Evolutionary conservation across 768 basidiomycete species (phyloP), one percentile per base, ranked within the genome.

Genomic region (Kwoniella dendrophila): DNA sequence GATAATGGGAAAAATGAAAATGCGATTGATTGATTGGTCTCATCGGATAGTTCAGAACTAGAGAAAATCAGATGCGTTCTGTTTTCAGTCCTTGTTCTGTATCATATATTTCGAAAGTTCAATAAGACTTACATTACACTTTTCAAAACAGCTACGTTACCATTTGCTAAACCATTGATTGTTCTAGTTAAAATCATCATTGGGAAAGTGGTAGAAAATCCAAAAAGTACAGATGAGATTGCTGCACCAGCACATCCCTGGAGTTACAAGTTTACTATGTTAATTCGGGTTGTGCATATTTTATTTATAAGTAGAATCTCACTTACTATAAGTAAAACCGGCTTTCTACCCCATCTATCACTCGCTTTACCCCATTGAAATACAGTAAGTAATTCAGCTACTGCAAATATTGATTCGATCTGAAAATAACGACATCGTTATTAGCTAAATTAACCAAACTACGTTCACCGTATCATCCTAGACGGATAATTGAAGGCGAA

Each of bases 1-100:
- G 64, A 69, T 20, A 74, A 34, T 11, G 72, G 72, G 70, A 74
- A 74, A 56, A 71, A 65, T 27, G 70, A 70, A 55, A 74, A 69
- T 8, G 72, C 72, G 40, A 62, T 20, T 3, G 72, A 61, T 48
- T 71, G 63, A 54, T 74, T 74, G 52, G 70, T 71, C 59, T 66
- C 67, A 56, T 74, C 72, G 8, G 62, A 62, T 29, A 74, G 60
- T 48, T 74, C 72, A 34, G 70, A 68, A 11, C 72, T 74, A 44
- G 1, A 41, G 18, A 29, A n/a, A 18, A 27, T 36, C 12, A 54
- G 16, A 52, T 45, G 6, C 5, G 45, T 18, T 12, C 10, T 26
- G 49, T 27, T 30, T 6, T 30, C 18, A 14, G 8, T 32, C 7
- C n/a, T n/a, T n/a, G n/a, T n/a, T n/a, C n/a, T n/a, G n/a, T n/a